Evolutionary conservation across 441 rosid species (phyloP), one percentile per base, ranked within the genome.

Genomic region (Pelargonium fulgidum): DNA sequence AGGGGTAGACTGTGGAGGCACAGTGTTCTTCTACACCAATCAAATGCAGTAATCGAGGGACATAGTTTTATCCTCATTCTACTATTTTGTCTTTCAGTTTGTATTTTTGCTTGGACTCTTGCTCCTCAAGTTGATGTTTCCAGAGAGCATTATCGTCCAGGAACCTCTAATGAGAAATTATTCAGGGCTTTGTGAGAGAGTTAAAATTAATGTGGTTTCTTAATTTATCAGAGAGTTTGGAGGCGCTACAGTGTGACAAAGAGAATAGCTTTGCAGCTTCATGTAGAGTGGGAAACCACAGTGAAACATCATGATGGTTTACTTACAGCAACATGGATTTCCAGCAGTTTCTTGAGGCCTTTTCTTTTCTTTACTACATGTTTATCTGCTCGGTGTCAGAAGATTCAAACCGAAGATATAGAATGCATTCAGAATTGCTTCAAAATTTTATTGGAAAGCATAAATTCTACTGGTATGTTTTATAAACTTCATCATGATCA

Each of bases 211-310:
- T 58, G 42, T 10, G 62, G 16, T 3, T 52, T 65, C 71, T 67
- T 44, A 63, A 16, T 42, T 66, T 73, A 74, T 45, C 79, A 95
- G 98, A 86, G 94, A 78, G 87, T 90, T n/a, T 95, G 98, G 98
- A 87, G 96, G 85, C 77, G 93, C 8, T 87, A 83, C 77, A 66
- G 50, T 73, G 85, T 81, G 74, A 84, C 82, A 48, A 90, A 78
- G 84, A 85, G 73, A 69, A 87, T 75, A 66, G 92, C 96, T 45
- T 14, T 75, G 72, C 78, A 77, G 85, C 76, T 95, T 71, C 93
- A 67, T 72, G 85, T 79, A 48, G 92, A 88, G 82, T 95, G 99
- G 99, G 89, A 82, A 73, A 70, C 65, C 62, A 58, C 77, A 73
- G 68, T 87, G 78, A 72, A 81, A 64, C 69, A 72, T 77, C 75